Evolutionary conservation across 352 stramenopile species (phyloP).

Genomic region (Pythium folliculosum): DNA sequence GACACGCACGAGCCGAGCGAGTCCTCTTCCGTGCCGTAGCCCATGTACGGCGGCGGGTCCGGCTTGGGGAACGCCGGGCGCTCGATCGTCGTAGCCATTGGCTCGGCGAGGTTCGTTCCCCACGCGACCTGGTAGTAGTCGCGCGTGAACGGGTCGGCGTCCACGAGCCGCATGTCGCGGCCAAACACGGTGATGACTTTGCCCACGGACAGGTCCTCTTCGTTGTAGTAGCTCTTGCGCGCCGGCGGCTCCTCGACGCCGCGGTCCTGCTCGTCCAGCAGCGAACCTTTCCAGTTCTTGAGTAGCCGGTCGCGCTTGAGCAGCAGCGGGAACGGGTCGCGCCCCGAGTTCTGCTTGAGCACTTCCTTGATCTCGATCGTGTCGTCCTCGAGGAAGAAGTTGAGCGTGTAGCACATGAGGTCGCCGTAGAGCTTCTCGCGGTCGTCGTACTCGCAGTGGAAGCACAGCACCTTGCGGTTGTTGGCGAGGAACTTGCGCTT

Average conservation of each 20-base stretch:
- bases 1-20: conserved; percentile 66
- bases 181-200: conserved; percentile 72
- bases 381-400: conserved; percentile 90
- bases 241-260: conserved; percentile 71
- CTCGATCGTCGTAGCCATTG: conserved; percentile 48
- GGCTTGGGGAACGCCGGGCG: conserved; percentile 55
- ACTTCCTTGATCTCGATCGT: conserved; percentile 90
- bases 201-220: conserved; percentile 66
- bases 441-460: conserved; percentile 87
- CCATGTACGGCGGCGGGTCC: conserved; percentile 67
- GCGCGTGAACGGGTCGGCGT: conserved; percentile 77
- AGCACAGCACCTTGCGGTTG: conserved; percentile 85
- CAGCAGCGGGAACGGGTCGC: conserved; percentile 78
- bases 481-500: conserved; percentile 88
- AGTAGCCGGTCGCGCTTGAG: conserved; percentile 63
- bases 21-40: conserved; percentile 77
- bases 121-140: conserved; percentile 76
- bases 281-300: conserved; percentile 66
- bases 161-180: conserved; percentile 68
- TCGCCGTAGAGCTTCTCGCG: conserved; percentile 79
- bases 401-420: conserved; percentile 74
- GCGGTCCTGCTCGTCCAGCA: conserved; percentile 73
- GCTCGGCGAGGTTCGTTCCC: conserved; percentile 44
- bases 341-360: conserved; percentile 73
- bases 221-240: conserved; percentile 69